These are phyloP conservation scores for Endocalyx cinctus DNA, from an alignment of 2,329 filamentous ascomycete species.

Conservation along the genomic window DNA sequence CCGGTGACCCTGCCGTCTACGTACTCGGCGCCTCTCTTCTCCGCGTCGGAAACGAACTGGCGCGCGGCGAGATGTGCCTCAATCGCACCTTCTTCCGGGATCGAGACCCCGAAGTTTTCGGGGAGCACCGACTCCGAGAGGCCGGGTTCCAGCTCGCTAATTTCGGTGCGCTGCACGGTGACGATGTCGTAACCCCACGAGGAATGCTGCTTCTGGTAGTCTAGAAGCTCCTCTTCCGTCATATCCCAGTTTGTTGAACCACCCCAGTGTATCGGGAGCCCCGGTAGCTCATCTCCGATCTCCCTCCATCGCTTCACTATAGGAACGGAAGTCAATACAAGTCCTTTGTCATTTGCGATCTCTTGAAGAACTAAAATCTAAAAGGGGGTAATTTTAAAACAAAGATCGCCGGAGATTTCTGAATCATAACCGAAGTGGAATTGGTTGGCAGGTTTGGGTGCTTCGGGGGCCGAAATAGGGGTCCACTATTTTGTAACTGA, in stretches of 20 bases:
- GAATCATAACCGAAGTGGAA: too few relatives aligned
- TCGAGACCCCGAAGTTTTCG: conserved; percentile 16
- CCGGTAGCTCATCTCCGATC: conserved; percentile 18
- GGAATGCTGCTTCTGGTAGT: conserved; percentile 14
- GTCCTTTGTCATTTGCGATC: too few relatives aligned
- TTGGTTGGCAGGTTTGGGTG: too few relatives aligned
- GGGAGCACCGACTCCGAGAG: conserved; percentile 14
- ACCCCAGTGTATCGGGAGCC: conserved; percentile 19
- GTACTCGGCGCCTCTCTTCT: conserved; percentile 10
- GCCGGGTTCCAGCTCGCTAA: conserved; percentile 16
- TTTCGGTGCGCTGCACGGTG: conserved; percentile 14
- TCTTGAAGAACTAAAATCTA: too few relatives aligned
- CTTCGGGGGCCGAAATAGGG: too few relatives aligned
- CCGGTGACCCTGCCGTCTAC: conserved; percentile 10
- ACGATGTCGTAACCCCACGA: conserved; percentile 24
- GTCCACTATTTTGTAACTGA: too few relatives aligned
- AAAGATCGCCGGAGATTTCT: too few relatives aligned
- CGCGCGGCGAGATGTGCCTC: conserved; percentile 22
- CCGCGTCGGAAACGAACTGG: conserved; percentile 15
- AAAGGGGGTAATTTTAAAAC: too few relatives aligned
- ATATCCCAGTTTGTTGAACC: conserved; percentile 21
- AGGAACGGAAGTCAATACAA: too few relatives aligned
- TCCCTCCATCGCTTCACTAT: conserved; percentile 21
- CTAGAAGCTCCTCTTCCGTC: conserved; percentile 17
- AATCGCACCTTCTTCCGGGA: conserved; percentile 23